A percentile compares a stretch with the other conserved stretches of the same genome.
These are phyloP conservation scores for Prunus dulcis DNA, from an alignment of 306 rosid species.

Conservation along the genomic window DNA sequence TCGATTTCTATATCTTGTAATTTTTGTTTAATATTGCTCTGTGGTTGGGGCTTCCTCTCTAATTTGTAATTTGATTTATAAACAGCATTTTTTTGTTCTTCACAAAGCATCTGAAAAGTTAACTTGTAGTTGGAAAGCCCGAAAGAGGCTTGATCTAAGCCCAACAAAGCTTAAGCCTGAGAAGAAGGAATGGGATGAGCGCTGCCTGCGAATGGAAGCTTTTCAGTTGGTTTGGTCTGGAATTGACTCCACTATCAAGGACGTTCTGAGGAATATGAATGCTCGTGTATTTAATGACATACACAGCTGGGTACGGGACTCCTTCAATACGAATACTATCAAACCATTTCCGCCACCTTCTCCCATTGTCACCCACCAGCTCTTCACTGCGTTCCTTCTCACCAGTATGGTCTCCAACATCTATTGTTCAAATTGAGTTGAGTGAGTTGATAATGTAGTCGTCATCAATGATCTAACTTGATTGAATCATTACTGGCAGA, in stretches of 20 bases:
- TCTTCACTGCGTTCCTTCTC: conserved; percentile 66
- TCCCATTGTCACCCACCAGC: conserved; percentile 49
- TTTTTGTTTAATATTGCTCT: background rate
- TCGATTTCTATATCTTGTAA: background rate
- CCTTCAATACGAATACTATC: conserved; percentile 47
- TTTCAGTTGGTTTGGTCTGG: conserved; percentile 60
- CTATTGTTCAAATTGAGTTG: background rate
- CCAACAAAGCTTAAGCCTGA: conserved; percentile 26
- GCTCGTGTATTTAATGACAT: conserved; percentile 53
- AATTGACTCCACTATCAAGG: conserved; percentile 70
- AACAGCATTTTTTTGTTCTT: conserved; percentile 74
- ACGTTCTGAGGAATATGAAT: conserved; percentile 58
- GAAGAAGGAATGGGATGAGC: conserved; percentile 10
- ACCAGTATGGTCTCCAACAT: conserved; percentile 48
- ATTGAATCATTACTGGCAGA: conserved; percentile 49
- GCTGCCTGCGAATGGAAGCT: conserved; percentile 42
- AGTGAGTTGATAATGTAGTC: background rate
- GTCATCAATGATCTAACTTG: background rate
- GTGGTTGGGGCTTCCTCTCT: no score
- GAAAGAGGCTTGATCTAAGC: conserved; percentile 51
- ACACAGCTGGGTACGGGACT: conserved; percentile 58
- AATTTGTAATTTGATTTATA: no score
- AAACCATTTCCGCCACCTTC: conserved; percentile 55
- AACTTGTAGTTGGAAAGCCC: conserved; percentile 1
- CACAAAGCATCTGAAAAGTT: conserved; percentile 53